Percentiles rank a stretch among this genome's conserved stretches.
Conservation (phyloP, 2,329 filamentous ascomycete species). For the Canariomyces notabilis region DNA sequence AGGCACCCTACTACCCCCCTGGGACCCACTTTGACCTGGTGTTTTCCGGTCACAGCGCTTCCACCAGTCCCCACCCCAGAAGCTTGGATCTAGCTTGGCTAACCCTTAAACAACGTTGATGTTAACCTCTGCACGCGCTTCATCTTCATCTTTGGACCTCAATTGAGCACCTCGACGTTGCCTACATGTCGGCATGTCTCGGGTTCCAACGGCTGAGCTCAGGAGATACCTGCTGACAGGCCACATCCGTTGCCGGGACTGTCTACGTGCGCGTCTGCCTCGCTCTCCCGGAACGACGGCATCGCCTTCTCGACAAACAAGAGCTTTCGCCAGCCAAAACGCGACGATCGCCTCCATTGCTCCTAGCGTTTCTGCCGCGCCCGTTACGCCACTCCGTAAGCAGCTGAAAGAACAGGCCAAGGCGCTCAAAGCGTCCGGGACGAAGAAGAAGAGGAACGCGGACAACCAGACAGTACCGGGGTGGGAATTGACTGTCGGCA, state of each 20-base stretch:
- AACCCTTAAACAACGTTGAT: no score
- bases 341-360: slow-evolving; percentile 2
- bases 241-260: slow-evolving; percentile 39
- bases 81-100: no score
- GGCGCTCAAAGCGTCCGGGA: slow-evolving; percentile 41
- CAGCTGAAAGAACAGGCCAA: slow-evolving; percentile 64
- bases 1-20: no score
- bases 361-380: slow-evolving; percentile 19
- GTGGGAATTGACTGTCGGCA: slow-evolving; percentile 93
- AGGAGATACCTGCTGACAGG: slow-evolving; percentile 47
- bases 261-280: slow-evolving; percentile 28
- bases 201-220: slow-evolving; percentile 39
- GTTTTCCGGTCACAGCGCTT: no score
- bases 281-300: slow-evolving; percentile 2
- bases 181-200: slow-evolving; percentile 35
- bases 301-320: not conserved
- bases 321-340: not conserved
- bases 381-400: slow-evolving; percentile 56
- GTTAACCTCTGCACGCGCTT: no score
- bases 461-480: slow-evolving; percentile 52
- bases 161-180: not conserved
- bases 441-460: slow-evolving; percentile 42
- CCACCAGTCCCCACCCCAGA: no score
- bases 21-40: no score
- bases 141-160: not conserved